Base-by-base conservation (phyloP, 2,329 filamentous ascomycete species). In the Cladosporium sp. region DNA sequence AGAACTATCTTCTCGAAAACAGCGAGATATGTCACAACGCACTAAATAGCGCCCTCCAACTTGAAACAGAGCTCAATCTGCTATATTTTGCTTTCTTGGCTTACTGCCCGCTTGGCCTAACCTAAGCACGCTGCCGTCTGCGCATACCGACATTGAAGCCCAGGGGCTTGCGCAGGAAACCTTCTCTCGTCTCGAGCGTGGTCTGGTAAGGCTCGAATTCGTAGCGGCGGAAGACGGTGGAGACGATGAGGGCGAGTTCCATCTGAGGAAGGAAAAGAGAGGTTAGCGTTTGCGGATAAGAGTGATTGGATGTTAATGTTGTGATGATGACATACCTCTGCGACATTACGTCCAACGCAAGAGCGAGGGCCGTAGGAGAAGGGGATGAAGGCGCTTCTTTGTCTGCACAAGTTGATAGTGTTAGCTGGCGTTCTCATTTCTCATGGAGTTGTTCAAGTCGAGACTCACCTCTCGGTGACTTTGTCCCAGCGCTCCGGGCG, bases 301-400 rank as follows among this genome's bases (percentile, higher is more conserved):
- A 8, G 11, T 10, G n/a, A 28, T 7, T 28, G 28, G 7, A 28
- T 28, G 28, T n/a, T n/a, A n/a, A n/a, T n/a, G n/a, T 28, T 28
- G 28, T 28, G 7, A 28, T n/a, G n/a, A n/a, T n/a, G n/a, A 32
- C 25, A 25, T 58, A 64, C 61, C 48, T 79, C 73, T 2, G 79
- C 79, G 28, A 81, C 75, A 66, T 81, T 80, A 49, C 78, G 74
- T 3, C 78, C 79, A 34, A 80, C 77, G 65, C 79, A 80, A n/a
- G 78, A 76, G 16, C 79, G 71, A 8, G 79, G 78, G 1, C 78
- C 79, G 64, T 79, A 78, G 26, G 76, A 79, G 67, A 81, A 81
- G 7, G 78, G 77, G 56, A 79, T 78, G 66, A 79, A 80, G 0
- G 73, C 72, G 49, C 71, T 70, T 70, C 79, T 79, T 68, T 78